phyloP scores from a whole-genome alignment of 2,329 filamentous ascomycete species.

The Colletotrichum kahawae region DNA sequence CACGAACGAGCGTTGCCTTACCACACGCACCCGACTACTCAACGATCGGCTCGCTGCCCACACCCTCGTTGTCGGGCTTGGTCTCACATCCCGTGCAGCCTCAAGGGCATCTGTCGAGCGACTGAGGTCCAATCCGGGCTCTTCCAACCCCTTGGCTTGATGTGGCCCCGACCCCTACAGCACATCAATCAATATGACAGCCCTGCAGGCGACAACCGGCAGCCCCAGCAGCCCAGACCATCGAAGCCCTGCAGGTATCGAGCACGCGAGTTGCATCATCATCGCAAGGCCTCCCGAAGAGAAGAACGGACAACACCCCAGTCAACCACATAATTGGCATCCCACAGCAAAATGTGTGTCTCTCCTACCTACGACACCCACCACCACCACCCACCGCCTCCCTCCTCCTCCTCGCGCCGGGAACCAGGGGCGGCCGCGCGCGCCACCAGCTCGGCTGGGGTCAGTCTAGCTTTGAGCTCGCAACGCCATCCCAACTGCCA shows the following conservation, averaged over 20 bases:
- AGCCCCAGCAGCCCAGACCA: neutral
- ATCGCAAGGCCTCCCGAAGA: constrained; percentile 14
- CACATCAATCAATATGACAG: neutral
- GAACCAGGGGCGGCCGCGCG: neutral
- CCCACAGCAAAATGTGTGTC: neutral
- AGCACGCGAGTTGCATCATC: constrained; percentile 11
- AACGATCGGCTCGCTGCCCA: neutral
- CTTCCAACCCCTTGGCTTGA: neutral
- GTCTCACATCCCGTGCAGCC: constrained; percentile 12
- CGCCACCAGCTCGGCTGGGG: constrained; percentile 15
- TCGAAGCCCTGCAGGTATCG: neutral
- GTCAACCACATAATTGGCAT: neutral
- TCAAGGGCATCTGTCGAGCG: neutral
- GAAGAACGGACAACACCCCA: neutral
- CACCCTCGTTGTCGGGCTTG: neutral
- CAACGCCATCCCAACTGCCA: constrained; percentile 14
- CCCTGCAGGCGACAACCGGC: neutral
- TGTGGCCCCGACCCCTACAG: neutral
- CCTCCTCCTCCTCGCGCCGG: neutral
- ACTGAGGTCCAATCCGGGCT: neutral
- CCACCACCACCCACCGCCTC: neutral
- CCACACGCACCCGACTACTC: neutral
- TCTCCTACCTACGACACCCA: neutral
- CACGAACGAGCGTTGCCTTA: neutral
- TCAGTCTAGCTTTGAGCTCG: constrained; percentile 18